These are phyloP conservation scores for Stellera chamaejasme DNA, from an alignment of 345 rosid species.

Conservation along the genomic window DNA sequence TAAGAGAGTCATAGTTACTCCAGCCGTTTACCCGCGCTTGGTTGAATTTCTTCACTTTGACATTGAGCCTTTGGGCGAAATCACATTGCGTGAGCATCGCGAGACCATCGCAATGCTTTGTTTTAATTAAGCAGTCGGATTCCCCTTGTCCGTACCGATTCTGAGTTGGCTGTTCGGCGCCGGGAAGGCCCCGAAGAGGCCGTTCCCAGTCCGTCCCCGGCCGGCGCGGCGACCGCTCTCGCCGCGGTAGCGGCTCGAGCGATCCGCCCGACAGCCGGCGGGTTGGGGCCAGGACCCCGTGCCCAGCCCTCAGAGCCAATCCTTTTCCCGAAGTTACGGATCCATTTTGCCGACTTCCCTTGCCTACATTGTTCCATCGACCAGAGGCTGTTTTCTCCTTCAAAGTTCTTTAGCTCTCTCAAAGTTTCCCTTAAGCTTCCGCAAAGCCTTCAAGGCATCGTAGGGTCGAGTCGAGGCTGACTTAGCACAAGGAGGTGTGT, in stretches of 20 bases:
- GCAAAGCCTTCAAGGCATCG: too few relatives aligned
- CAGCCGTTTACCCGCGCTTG: background rate
- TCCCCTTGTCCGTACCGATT: background rate
- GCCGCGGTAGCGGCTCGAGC: background rate
- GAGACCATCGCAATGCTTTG: background rate
- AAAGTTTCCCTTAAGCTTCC: too few relatives aligned
- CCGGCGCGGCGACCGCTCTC: background rate
- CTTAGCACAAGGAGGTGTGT: too few relatives aligned
- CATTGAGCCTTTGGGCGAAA: background rate
- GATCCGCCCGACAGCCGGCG: background rate
- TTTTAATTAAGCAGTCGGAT: background rate
- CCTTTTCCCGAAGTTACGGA: too few relatives aligned
- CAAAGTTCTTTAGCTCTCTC: too few relatives aligned
- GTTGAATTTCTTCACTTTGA: conserved; percentile 1
- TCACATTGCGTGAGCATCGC: background rate
- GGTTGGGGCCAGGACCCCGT: too few relatives aligned
- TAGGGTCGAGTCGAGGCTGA: too few relatives aligned
- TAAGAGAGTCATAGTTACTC: background rate
- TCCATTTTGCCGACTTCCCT: too few relatives aligned
- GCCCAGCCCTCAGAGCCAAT: too few relatives aligned
- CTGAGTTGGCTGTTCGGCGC: background rate
- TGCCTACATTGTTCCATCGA: too few relatives aligned
- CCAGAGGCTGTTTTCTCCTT: too few relatives aligned
- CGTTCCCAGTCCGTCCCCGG: background rate
- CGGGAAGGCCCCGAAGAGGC: background rate